Evolutionary conservation across 2,329 filamentous ascomycete species (phyloP), one percentile per base, ranked within the genome.

Genomic region (Xylaria sp.): DNA sequence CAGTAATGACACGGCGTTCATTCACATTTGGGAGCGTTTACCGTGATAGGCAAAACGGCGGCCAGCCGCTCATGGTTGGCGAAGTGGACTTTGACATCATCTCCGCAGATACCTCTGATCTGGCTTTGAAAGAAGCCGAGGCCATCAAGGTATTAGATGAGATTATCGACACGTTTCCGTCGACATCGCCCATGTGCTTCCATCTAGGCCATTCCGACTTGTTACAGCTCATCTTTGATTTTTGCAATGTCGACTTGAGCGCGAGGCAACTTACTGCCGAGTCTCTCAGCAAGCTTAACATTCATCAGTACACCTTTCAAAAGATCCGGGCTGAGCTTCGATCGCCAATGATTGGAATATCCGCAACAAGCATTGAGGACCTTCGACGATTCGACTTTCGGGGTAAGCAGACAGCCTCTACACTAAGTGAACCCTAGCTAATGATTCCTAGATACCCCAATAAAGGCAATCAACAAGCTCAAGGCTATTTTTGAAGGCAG

Each of bases 21-120:
- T 96, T 91, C 71, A 86, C 90, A 0, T 97, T 99, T 69, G 92
- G 92, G 6, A 88, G 82, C 29, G 92, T 97, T 1, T 97, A 91
- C 68, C 85, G 94, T 39, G 90, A 95, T 60, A 86, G 83, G 42
- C 79, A 86, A 44, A 87, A 86, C 50, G 92, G 91, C 7, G 90
- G 91, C 2, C 90, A 96, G 63, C 94, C 94, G 6, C 82, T 83
- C 52, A 89, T 88, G 66, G 89, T 91, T 69, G 89, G 90, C 8
- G 94, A 97, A 69, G 92, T 95, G 2, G 92, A 97, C 70, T 99
- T 97, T 70, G 94, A 99, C 72, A 92, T 99, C 55, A 83, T 96
- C n/a, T 93, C 92, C 0, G 83, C 85, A 41, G 87, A 92, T 63
- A 88, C 88, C 1, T 74, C 92, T 4, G 92, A 97, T 66, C 77